Conservation (phyloP, 2,329 filamentous ascomycete genomes). For the Microcyclospora pomicola region DNA sequence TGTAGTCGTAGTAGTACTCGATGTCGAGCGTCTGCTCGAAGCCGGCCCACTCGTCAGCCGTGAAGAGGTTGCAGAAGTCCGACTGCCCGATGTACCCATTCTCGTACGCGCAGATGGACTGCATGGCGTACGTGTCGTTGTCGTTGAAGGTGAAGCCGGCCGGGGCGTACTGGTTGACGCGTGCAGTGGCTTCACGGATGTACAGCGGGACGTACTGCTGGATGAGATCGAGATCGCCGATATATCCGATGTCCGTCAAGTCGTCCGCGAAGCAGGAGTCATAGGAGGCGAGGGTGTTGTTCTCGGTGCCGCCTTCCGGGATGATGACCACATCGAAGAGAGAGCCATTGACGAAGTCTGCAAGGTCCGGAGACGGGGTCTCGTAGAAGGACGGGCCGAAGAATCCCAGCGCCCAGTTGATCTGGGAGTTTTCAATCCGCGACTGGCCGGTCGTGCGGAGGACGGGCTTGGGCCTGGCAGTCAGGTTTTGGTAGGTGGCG, state of each 20-base stretch:
- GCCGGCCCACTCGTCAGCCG: slow-evolving; percentile 40
- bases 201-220: slow-evolving; percentile 35
- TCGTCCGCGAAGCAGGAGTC: slow-evolving; percentile 33
- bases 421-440: slow-evolving; percentile 41
- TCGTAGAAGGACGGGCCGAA: slow-evolving; percentile 35
- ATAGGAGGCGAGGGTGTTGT: slow-evolving; percentile 41
- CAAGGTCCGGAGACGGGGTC: slow-evolving; percentile 26
- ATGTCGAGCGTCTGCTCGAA: slow-evolving; percentile 42
- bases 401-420: slow-evolving; percentile 40
- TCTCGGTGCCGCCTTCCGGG: slow-evolving; percentile 36
- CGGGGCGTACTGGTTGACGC: slow-evolving; percentile 36
- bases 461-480: slow-evolving; percentile 34
- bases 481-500: slow-evolving; percentile 34
- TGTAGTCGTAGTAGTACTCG: slow-evolving; percentile 32
- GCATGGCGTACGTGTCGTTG: slow-evolving; percentile 37
- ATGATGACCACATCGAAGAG: slow-evolving; percentile 37
- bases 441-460: slow-evolving; percentile 41
- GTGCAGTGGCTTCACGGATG: slow-evolving; percentile 30
- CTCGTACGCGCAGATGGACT: slow-evolving; percentile 42
- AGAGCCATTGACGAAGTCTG: slow-evolving; percentile 25
- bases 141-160: slow-evolving; percentile 34
- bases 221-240: slow-evolving; percentile 30
- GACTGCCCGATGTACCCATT: slow-evolving; percentile 35
- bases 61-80: slow-evolving; percentile 41
- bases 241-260: slow-evolving; percentile 18